Base-by-base conservation (phyloP, 2,329 filamentous ascomycete genomes). In the Madurella mycetomatis region DNA sequence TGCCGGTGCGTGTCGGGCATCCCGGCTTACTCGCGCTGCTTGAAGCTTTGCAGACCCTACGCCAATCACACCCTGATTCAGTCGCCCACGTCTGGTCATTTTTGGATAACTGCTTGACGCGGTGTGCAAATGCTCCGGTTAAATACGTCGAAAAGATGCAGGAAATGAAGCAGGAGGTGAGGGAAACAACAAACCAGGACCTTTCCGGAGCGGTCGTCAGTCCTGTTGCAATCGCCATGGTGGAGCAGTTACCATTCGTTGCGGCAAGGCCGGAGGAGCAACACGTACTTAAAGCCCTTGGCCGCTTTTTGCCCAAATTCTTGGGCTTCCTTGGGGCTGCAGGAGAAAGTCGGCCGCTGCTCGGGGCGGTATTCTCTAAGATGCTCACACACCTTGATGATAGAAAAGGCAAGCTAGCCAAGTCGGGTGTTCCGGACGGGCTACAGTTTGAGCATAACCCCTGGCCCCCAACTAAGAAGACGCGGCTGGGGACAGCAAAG, bases 101-200 rank as follows among this genome's bases (percentile, higher is more conserved):
- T 65, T 69, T 96, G 25, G 92, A 96, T 65, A 91, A 95, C 58
- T 95, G 90, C 68, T 77, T 89, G 49, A 83, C 83, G 31, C 83
- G 92, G 19, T 88, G 89, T 61, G 85, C 85, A 15, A 84, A 74
- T 2, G 86, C 86, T 19, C 88, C 90, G 0, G 86, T 95, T 65
- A 95, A 90, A 66, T 92, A 96, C 64, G 83, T 94, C 30, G 87
- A 94, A 57, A 75, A 84, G 64, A 70, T 89, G 25, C 78, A 84
- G 51, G 77, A 82, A 41, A 60, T 80, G 1, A 61, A 70, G 55
- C 68, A 72, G 51, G 68, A 75, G 42, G 62, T 73, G 2, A 60
- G 68, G 16, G 62, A 66, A 31, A 69, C 65, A 4, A 61, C 62
- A 2, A 65, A 66, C 12, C 63, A 63, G 42, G 59, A 67, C 41